phyloP scores from a whole-genome alignment of 768 basidiomycete genomes.

The Asterophora lycoperdoides region DNA sequence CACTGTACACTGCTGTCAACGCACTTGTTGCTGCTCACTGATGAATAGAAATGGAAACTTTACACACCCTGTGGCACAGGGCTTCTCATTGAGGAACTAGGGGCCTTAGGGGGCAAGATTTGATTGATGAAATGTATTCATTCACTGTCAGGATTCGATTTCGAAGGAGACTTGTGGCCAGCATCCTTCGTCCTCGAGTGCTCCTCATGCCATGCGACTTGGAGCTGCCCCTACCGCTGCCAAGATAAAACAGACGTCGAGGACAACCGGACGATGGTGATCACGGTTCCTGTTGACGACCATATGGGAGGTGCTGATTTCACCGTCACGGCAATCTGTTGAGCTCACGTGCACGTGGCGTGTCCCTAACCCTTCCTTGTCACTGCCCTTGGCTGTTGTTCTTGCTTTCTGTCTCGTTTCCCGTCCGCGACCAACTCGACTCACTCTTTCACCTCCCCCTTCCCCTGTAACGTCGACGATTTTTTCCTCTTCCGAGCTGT shows the following conservation, averaged over 20 bases:
- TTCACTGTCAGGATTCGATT: no score
- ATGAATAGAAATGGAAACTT: no score
- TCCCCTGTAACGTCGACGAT: constrained; percentile 1
- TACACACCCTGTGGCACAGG: no score
- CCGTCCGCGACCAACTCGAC: constrained; percentile 7
- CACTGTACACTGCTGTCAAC: no score
- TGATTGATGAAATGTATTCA: no score
- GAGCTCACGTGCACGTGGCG: not conserved
- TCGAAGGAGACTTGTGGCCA: no score
- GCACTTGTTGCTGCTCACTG: no score
- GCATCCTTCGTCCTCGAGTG: no score
- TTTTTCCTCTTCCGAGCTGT: constrained; percentile 2
- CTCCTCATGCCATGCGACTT: not conserved
- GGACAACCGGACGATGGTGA: not conserved
- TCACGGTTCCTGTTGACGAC: not conserved
- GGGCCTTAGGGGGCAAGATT: no score
- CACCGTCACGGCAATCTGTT: not conserved
- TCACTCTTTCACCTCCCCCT: constrained; percentile 3
- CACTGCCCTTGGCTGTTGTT: not conserved
- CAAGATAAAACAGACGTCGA: not conserved
- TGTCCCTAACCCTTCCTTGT: not conserved
- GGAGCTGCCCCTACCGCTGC: not conserved
- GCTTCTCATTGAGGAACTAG: no score
- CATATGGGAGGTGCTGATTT: not conserved
- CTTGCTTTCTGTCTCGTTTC: not conserved